Base-by-base conservation (phyloP, 257 asterid genomes). In the Solanum megistacrolobum region DNA sequence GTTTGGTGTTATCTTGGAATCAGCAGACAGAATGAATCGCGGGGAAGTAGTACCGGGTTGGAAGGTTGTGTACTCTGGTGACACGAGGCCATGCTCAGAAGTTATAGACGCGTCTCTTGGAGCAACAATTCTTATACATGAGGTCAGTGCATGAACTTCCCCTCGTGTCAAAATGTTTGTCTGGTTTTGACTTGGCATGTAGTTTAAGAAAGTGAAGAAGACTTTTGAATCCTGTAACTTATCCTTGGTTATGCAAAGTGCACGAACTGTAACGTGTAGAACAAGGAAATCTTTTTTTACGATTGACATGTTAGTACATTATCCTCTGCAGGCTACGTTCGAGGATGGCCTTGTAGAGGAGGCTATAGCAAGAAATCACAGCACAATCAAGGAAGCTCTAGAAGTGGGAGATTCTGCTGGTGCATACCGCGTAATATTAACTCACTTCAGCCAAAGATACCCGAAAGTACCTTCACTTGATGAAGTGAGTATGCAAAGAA, bases 391-490 rank as follows among this genome's bases (percentile, higher is more conserved):
- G 87, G 99, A 97, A 88, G 99, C 99, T 9, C 89, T 96, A 66
- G 95, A 94, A 73, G 93, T 89, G 0, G 99, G 99, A 18, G 93
- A 92, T 72, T 73, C 92, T 1, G 98, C 98, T 3, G 99, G 96
- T 11, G 99, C 91, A 4, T 97, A 97, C 82, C 94, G 99, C 1
- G 86, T 95, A 11, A 96, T 95, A 39, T 96, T 96, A 3, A 96
- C 99, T 21, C 99, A 96, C 86, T 96, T 96, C 92, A 96, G 99
- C 94, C 99, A 97, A 89, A 91, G 99, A 89, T 97, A 97, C 88
- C 99, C 99, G 3, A 97, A 97, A 90, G 93, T 97, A 85, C 99
- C 98, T n/a, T 94, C 94, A 68, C 91, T 97, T 62, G 98, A 94
- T 36, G 96, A 96, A 79, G 73, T 87, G 23, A 95, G 92, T 87